Conservation (phyloP, 768 basidiomycete genomes). For the Amanita exitialis region DNA sequence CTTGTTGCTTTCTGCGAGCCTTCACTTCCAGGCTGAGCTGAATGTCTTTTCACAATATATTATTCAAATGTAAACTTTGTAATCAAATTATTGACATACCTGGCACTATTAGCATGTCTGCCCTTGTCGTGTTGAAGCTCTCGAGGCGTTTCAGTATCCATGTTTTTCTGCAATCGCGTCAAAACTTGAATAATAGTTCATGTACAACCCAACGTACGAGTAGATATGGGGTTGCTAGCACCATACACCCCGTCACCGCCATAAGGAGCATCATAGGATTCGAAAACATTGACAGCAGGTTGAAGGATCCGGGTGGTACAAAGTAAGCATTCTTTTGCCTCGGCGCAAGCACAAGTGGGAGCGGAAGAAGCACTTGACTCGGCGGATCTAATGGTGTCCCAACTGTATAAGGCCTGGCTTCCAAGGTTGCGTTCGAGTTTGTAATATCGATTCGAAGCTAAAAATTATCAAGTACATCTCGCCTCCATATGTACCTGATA, state of each 20-base stretch:
- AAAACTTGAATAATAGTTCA: constrained; percentile 4
- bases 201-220: constrained; percentile 35
- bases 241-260: constrained; percentile 53
- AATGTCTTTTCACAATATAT: constrained; percentile 23
- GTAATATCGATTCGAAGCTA: constrained; percentile 65
- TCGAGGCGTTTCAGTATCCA: constrained; percentile 62
- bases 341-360: constrained; percentile 50
- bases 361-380: constrained; percentile 41
- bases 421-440: constrained; percentile 24
- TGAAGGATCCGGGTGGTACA: constrained; percentile 62
- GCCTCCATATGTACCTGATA: constrained; percentile 3
- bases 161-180: constrained; percentile 45
- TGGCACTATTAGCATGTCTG: constrained; percentile 46
- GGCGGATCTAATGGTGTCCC: constrained; percentile 62
- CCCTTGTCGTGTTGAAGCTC: constrained; percentile 56
- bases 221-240: constrained; percentile 66
- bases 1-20: constrained; percentile 12
- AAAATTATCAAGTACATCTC: neutral
- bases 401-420: constrained; percentile 53
- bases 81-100: constrained; percentile 35
- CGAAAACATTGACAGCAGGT: constrained; percentile 63
- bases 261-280: constrained; percentile 84
- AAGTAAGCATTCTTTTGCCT: constrained; percentile 55
- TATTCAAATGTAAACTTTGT: neutral
- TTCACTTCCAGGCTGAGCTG: constrained; percentile 25